Conservation (phyloP, 495 filamentous ascomycete species). For the Tuber melanosporum region DNA sequence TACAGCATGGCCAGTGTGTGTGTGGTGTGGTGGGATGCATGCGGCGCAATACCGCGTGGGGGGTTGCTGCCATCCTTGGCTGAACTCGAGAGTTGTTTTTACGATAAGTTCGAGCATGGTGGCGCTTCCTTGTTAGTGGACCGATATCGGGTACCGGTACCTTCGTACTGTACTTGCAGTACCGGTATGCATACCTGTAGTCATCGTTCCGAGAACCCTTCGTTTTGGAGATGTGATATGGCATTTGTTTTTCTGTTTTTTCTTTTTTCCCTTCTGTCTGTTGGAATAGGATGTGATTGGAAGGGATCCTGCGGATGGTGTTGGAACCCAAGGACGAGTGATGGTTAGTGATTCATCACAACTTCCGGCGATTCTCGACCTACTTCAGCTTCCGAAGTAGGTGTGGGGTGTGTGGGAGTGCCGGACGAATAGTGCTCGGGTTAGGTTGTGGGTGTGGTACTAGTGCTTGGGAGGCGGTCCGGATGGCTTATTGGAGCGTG, state of each 20-base stretch:
- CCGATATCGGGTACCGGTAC: not conserved
- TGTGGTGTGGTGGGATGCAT: not conserved
- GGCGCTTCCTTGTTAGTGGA: not conserved
- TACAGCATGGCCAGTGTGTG: not conserved
- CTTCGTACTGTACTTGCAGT: not conserved
- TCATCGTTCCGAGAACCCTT: not conserved
- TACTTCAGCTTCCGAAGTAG: too few relatives aligned
- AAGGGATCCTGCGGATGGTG: not conserved
- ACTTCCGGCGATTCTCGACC: too few relatives aligned
- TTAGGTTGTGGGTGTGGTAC: too few relatives aligned
- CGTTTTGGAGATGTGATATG: not conserved
- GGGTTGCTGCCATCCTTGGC: not conserved
- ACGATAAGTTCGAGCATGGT: not conserved
- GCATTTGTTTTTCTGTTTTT: not conserved
- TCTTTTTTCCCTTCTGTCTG: not conserved
- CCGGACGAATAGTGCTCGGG: too few relatives aligned
- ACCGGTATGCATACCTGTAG: too few relatives aligned
- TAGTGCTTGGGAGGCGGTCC: too few relatives aligned
- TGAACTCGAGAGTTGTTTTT: not conserved
- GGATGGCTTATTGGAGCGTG: too few relatives aligned
- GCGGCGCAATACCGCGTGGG: not conserved
- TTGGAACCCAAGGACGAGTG: not conserved
- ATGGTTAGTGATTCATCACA: too few relatives aligned
- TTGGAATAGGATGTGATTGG: not conserved
- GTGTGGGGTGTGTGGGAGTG: too few relatives aligned